Percentiles rank a stretch among this genome's conserved stretches.
phyloP scores from a whole-genome alignment of 2,329 filamentous ascomycete genomes.

The Penicillium rolfsii region DNA sequence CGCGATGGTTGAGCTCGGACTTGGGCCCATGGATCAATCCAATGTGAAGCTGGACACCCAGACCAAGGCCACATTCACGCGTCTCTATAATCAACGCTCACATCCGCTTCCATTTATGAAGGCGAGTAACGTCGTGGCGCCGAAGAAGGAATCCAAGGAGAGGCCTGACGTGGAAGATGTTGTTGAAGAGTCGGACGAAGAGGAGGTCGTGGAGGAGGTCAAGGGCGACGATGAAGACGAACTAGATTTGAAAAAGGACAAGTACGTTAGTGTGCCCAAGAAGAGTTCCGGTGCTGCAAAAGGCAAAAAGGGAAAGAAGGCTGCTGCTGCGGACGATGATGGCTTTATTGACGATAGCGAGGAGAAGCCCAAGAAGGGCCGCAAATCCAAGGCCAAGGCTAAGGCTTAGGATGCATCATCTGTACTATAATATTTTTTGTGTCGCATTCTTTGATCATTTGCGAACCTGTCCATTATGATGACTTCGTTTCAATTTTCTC shows the following conservation, averaged over 20 bases:
- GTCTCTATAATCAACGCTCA: conserved; percentile 81
- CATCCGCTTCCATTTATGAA: conserved; percentile 98
- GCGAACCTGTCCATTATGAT: neutral
- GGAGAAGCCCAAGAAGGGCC: conserved; percentile 59
- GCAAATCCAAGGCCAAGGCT: conserved; percentile 32
- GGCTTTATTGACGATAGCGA: conserved; percentile 53
- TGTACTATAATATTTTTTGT: conserved; percentile 16
- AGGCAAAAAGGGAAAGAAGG: conserved; percentile 47
- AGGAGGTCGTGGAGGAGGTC: conserved; percentile 59
- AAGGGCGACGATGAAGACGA: conserved; percentile 73
- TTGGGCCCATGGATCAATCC: conserved; percentile 80
- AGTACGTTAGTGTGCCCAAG: conserved; percentile 89
- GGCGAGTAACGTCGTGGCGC: conserved; percentile 72
- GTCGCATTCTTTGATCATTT: neutral
- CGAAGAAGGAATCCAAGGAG: conserved; percentile 72
- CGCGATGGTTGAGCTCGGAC: conserved; percentile 84
- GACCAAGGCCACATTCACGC: conserved; percentile 87
- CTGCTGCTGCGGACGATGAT: conserved; percentile 41
- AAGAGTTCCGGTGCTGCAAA: conserved; percentile 51
- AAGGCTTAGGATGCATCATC: conserved; percentile 21
- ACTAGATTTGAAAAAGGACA: conserved; percentile 87
- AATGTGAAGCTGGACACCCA: conserved; percentile 77
- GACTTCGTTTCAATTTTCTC: neutral
- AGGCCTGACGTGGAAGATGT: conserved; percentile 95
- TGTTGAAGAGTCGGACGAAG: conserved; percentile 85